Conservation (phyloP, 1,139 yeast genomes). For the Kodamaea fungicola region DNA sequence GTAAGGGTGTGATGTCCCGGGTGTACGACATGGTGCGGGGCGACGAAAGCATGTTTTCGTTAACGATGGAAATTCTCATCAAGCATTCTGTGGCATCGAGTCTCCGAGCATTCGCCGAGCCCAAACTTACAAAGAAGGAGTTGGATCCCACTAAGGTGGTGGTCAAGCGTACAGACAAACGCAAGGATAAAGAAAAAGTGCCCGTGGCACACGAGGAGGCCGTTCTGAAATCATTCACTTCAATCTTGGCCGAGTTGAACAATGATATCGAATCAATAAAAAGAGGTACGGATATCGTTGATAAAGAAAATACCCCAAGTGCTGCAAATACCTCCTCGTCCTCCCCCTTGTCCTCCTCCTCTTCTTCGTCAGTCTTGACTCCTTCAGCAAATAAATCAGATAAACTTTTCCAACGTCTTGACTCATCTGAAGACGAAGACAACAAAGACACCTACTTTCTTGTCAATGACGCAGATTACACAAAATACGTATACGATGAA, state of each 20-base stretch:
- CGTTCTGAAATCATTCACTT: conserved; percentile 1
- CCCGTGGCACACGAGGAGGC: background rate
- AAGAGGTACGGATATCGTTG: background rate
- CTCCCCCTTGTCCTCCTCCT: background rate
- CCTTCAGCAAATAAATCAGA: background rate
- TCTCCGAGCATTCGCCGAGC: background rate
- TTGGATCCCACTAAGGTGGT: background rate
- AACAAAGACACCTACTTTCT: conserved; percentile 6
- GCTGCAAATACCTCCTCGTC: background rate
- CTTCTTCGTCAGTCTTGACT: background rate
- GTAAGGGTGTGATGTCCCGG: conserved; percentile 1
- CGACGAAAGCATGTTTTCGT: conserved; percentile 8
- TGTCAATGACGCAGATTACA: conserved; percentile 12
- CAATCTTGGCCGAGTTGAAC: conserved; percentile 6
- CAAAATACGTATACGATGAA: conserved; percentile 12
- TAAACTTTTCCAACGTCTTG: background rate
- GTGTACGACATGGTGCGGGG: conserved; percentile 10
- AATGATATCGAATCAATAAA: conserved; percentile 6
- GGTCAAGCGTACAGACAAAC: background rate
- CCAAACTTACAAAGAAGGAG: background rate
- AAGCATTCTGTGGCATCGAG: background rate
- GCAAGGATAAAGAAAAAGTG: background rate
- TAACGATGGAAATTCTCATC: conserved; percentile 7
- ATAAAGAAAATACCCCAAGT: background rate
- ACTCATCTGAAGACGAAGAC: conserved; percentile 2